Evolutionary conservation across 2,329 filamentous ascomycete genomes (phyloP), one percentile per base, ranked within the genome.

Genomic region (Colletotrichum tropicicola): DNA sequence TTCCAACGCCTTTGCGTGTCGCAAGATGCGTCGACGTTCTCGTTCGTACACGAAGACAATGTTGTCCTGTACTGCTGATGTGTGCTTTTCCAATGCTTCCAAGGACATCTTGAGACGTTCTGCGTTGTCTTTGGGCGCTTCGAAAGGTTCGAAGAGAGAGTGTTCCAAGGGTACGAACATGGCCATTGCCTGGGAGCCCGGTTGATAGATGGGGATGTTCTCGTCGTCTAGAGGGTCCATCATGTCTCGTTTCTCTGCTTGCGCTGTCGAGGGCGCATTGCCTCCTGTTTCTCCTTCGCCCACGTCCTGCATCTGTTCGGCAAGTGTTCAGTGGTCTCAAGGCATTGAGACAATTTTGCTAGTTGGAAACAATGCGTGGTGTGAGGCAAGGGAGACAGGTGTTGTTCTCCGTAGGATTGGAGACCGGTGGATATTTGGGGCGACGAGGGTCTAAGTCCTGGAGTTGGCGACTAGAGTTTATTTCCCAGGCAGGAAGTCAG

Each of bases 141-240:
- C 57, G 27, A 70, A 67, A 2, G 73, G 71, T 53, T 71, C 59
- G 28, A 74, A 70, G 17, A 78, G 68, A 59, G 77, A 74, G 5
- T 72, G 59, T 15, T 67, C 70, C 25, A 78, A 59, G 0, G 77
- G 78, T 2, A 78, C 73, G 52, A 79, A 79, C 21, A 77, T 74
- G 39, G 71, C 71, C 51, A 65, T 61, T 1, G 49, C 49, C 3
- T 43, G 35, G 3, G 37, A 35, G 0, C 51, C 58, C 12, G 27
- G 73, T 7, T 49, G 67, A 37, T 79, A 70, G 2, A 65, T 70
- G 0, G 72, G 72, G 30, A 76, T 73, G 1, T 56, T 17, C 21
- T 60, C 59, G 19, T 67, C 62, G n/a, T 43, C 35, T 7, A 12
- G 30, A n/a, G 17, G 28, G 19, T 61, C 23, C 15, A 27, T 45